Base-by-base conservation (phyloP, 192 early-diverging fungal species). In the Mortierella alpina region DNA sequence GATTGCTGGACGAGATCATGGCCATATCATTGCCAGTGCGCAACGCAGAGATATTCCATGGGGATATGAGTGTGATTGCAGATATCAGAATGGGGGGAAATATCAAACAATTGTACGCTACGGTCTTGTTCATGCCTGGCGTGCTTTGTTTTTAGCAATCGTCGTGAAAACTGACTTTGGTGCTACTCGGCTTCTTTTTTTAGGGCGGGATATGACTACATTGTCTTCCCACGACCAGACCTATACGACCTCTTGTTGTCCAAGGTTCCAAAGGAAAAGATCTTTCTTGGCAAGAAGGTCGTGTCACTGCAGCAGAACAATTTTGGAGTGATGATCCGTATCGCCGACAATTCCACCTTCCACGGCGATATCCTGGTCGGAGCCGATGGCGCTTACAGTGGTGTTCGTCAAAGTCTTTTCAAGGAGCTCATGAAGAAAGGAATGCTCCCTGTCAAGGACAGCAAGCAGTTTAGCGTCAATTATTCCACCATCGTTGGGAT, bases 291-390 rank as follows among this genome's bases (percentile, higher is more conserved):
- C 23, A 68, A 68, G 44, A 68, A 68, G 66, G 42, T 68, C 20
- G 13, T 68, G 10, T 68, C 66, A 4, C 45, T 68, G 13, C n/a
- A 51, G 42, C 66, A 68, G 45, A 58, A 68, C 23, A 18, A 57
- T 5, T 44, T 48, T 2, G 66, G 66, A 0, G 66, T 54, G 54
- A 58, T 58, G 54, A 20, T 68, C 20, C 54, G 54, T 3, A 48
- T 23, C 44, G 9, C 53, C 14, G 66, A 68, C 54, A 54, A 54
- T 14, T 48, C 66, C 6, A 55, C 53, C 1, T 20, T 18, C 22
- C 66, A 58, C 20, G 53, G 66, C 2, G 66, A 68, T 4, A 58
- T 68, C 13, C 45, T 68, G 9, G 46, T 68, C 23, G 66, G 66
- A 5, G 66, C 66, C 10, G 66, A 68, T 23, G 66, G 66, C 1